Conservation (phyloP, 352 stramenopile species). For the Thraustochytrium striatum region DNA sequence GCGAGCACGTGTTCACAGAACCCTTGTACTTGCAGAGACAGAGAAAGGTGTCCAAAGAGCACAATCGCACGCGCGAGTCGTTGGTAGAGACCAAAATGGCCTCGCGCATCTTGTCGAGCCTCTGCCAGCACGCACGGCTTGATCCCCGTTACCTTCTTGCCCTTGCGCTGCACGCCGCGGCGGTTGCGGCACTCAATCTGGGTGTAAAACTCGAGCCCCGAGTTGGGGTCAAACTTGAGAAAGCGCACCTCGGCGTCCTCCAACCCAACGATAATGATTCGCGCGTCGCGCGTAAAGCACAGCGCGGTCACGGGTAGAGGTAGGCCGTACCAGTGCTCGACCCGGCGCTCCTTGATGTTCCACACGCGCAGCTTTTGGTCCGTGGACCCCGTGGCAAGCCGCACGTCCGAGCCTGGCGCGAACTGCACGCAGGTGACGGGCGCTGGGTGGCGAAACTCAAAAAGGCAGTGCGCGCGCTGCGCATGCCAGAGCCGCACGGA, state of each 20-base stretch:
- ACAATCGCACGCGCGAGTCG: constrained; percentile 74
- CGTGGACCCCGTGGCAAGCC: constrained; percentile 73
- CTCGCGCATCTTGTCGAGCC: constrained; percentile 53
- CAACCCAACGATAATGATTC: constrained; percentile 68
- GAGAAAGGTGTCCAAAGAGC: constrained; percentile 76
- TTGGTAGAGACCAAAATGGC: constrained; percentile 78
- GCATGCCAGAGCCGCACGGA: constrained; percentile 75
- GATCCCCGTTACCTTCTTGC: constrained; percentile 73
- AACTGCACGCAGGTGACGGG: constrained; percentile 74
- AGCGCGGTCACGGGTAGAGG: constrained; percentile 73
- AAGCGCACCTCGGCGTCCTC: constrained; percentile 77
- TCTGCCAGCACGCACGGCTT: constrained; percentile 60
- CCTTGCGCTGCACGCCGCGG: constrained; percentile 71
- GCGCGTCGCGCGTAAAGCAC: constrained; percentile 72
- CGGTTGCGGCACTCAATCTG: constrained; percentile 79
- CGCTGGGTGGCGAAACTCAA: constrained; percentile 74
- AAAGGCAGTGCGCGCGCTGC: constrained; percentile 69
- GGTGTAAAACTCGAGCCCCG: constrained; percentile 70
- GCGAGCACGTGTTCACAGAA: constrained; percentile 63
- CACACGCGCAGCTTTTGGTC: constrained; percentile 76
- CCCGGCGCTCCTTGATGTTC: constrained; percentile 73
- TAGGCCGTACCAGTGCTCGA: constrained; percentile 72
- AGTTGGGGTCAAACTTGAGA: constrained; percentile 69
- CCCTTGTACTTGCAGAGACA: constrained; percentile 81
- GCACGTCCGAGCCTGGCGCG: constrained; percentile 72